phyloP scores from a whole-genome alignment of 441 rosid species.

The Euphorbia schlechtendalii region DNA sequence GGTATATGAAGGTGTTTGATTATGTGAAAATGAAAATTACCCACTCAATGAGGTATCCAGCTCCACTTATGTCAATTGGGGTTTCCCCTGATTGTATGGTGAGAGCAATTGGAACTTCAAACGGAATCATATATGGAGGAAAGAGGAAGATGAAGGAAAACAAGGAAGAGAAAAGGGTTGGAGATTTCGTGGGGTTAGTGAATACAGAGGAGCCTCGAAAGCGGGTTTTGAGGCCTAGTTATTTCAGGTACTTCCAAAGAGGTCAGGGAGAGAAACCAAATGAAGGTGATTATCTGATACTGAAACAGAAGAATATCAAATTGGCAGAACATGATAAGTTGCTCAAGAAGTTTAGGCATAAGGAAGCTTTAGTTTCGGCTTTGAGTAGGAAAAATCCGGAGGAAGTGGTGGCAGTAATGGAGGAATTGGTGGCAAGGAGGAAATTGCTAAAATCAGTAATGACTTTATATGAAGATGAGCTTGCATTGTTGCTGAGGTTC shows the following conservation, averaged over 20 bases:
- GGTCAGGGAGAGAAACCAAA: slow-evolving; percentile 74
- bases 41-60: slow-evolving; percentile 83
- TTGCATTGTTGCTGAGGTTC: slow-evolving; percentile 62
- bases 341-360: slow-evolving; percentile 82
- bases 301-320: slow-evolving; percentile 66
- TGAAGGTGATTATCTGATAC: slow-evolving; percentile 53
- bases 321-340: slow-evolving; percentile 70
- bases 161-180: slow-evolving; percentile 27
- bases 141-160: slow-evolving; percentile 55
- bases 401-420: slow-evolving; percentile 78
- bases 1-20: slow-evolving; percentile 89
- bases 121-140: slow-evolving; percentile 68
- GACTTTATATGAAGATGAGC: slow-evolving; percentile 59
- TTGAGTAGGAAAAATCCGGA: slow-evolving; percentile 58
- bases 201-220: slow-evolving; percentile 35
- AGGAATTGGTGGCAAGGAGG: slow-evolving; percentile 78
- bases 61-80: slow-evolving; percentile 72
- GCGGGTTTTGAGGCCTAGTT: slow-evolving; percentile 44
- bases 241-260: slow-evolving; percentile 75
- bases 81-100: slow-evolving; percentile 53
- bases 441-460: slow-evolving; percentile 61
- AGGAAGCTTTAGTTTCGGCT: slow-evolving; percentile 67
- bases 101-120: slow-evolving; percentile 65
- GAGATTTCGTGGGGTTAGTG: slow-evolving; percentile 32
- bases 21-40: slow-evolving; percentile 69